Evolutionary conservation across 129 eudicot species (phyloP).

Genomic region (Chrysanthemum seticuspe): DNA sequence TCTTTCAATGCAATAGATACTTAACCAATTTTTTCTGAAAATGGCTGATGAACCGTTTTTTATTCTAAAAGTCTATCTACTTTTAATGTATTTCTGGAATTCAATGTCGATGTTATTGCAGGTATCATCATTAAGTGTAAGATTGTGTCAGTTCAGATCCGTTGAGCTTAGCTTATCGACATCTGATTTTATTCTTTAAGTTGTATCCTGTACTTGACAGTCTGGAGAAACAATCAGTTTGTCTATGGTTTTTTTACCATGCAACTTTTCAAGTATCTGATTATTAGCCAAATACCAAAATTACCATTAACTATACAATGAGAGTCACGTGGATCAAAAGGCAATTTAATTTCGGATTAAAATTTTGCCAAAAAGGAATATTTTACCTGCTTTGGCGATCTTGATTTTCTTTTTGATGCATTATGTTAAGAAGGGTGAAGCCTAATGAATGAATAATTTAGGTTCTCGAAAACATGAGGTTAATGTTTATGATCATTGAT

Average conservation of each 20-base stretch:
- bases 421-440: neutral
- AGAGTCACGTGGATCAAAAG: neutral
- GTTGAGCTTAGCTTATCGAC: too few species aligned
- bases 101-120: too few species aligned
- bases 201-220: too few species aligned
- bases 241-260: too few species aligned
- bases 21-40: conserved; percentile 6
- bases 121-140: too few species aligned
- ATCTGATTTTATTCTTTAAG: too few species aligned
- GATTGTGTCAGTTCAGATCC: too few species aligned
- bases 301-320: neutral
- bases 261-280: neutral
- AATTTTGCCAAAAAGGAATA: neutral
- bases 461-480: neutral
- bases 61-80: too few species aligned
- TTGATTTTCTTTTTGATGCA: neutral
- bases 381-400: neutral
- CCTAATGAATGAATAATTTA: neutral
- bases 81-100: too few species aligned
- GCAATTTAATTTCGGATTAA: neutral
- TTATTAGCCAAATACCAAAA: neutral
- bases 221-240: too few species aligned
- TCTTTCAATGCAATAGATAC: neutral
- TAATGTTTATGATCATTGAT: neutral
- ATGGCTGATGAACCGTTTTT: too few species aligned